A percentile compares a stretch with the other conserved stretches of the same genome.
Conservation (phyloP, 352 stramenopile genomes). For the Peronospora belbahrii region DNA sequence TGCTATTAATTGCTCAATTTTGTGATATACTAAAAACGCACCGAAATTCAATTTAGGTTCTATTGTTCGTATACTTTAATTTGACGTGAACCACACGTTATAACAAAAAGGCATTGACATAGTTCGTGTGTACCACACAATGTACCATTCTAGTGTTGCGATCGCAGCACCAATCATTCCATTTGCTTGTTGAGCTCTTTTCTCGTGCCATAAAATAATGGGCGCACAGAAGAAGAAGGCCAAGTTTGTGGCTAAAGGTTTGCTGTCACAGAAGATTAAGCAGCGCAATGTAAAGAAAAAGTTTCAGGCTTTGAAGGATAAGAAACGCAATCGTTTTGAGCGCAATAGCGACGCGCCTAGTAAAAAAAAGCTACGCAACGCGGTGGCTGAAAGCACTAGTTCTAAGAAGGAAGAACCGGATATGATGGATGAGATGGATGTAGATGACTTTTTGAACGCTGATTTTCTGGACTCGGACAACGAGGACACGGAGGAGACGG, state of each 20-base stretch:
- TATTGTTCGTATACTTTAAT: too few relatives aligned
- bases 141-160: too few relatives aligned
- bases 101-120: too few relatives aligned
- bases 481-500: slow-evolving; percentile 15
- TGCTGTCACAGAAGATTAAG: slow-evolving; percentile 73
- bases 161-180: background rate
- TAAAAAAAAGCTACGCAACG: slow-evolving; percentile 40
- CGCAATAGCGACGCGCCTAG: slow-evolving; percentile 52
- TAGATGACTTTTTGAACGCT: slow-evolving; percentile 80
- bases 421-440: slow-evolving; percentile 85
- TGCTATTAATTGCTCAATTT: too few relatives aligned
- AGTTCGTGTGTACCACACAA: background rate
- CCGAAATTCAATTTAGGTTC: too few relatives aligned
- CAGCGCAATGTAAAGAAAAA: slow-evolving; percentile 82
- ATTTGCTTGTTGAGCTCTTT: background rate
- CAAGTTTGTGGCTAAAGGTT: slow-evolving; percentile 83
- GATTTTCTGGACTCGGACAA: slow-evolving; percentile 76
- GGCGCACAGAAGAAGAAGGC: slow-evolving; percentile 79
- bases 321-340: slow-evolving; percentile 63
- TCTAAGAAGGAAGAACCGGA: slow-evolving; percentile 55
- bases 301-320: slow-evolving; percentile 69
- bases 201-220: slow-evolving; percentile 22
- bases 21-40: too few relatives aligned
- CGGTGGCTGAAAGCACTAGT: slow-evolving; percentile 6
- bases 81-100: too few relatives aligned